phyloP scores from a whole-genome alignment of 225 moss, liverwort and hornwort species.

The Antitrichia curtipendula region DNA sequence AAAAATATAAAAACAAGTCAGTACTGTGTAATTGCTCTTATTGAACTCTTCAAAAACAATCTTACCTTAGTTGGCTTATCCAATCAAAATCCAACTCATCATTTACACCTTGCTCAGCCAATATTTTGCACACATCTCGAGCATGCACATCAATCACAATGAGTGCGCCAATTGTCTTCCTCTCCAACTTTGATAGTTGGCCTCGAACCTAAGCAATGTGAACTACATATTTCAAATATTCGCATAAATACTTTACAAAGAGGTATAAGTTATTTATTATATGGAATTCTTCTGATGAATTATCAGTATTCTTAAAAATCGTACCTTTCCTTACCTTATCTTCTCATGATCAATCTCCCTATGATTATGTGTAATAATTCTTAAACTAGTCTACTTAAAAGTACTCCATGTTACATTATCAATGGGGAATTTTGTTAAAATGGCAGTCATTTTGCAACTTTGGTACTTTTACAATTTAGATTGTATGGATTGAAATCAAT shows the following conservation, averaged over 20 bases:
- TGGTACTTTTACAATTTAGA: too few species aligned
- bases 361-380: too few species aligned
- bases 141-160: constrained; percentile 73
- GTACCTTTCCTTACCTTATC: not conserved
- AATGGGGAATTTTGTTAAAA: too few species aligned
- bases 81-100: constrained; percentile 77
- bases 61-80: constrained; percentile 68
- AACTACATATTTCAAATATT: not conserved
- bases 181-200: constrained; percentile 46
- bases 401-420: not conserved
- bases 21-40: not conserved
- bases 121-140: constrained; percentile 62
- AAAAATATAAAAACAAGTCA: not conserved
- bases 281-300: not conserved
- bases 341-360: not conserved
- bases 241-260: not conserved
- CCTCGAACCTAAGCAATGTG: constrained; percentile 45
- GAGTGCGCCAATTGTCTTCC: constrained; percentile 75
- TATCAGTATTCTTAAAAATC: not conserved
- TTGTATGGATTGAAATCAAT: too few species aligned
- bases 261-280: not conserved
- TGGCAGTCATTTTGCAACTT: too few species aligned
- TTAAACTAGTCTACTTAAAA: not conserved
- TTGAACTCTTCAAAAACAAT: not conserved
- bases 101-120: constrained; percentile 58